Base-by-base conservation (phyloP, 768 basidiomycete species). In the Suillus subalutaceus region DNA sequence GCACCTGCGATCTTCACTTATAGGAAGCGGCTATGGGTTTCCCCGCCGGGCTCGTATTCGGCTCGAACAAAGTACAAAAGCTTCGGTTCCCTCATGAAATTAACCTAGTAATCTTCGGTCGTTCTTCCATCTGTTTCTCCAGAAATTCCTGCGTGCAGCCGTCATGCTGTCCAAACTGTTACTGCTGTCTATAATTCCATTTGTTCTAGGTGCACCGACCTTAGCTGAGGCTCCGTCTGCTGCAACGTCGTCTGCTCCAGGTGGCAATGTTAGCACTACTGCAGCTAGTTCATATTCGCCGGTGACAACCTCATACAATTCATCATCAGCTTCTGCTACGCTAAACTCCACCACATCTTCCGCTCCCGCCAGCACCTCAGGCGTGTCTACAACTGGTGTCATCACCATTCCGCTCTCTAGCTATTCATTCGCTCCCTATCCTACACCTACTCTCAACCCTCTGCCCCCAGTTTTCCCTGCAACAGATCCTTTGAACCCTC, bases 391-490 rank as follows among this genome's bases (percentile, higher is more conserved):
- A 48, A 55, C 67, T 67, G 75, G 76, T 20, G 64, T 61, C 13
- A 67, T 77, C 50, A 77, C 76, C n/a, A 59, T 81, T 32, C 79
- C 79, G n/a, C 76, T 80, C 65, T 71, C 77, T 4, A 67, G 73
- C 5, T 76, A 79, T 66, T 62, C 80, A 0, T 89, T 90, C 78
- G 74, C 81, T 32, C 82, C 86, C 1, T 88, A 86, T 80, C 86
- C 88, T 5, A 79, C 83, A 16, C 87, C 89, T 13, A 82, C 84
- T 1, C 82, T 84, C 65, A 66, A 77, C 6, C 80, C 89, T 10
- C 74, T 85, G 53, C 78, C 83, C 0, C 81, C 81, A 6, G 77
- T 85, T 6, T 89, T 82, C 69, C 83, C 84, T n/a, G 75, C 78
- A 8, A 81, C 82, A 13, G 82, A 86, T 65, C 88, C 88, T 0